phyloP scores from a whole-genome alignment of 805 yeast genomes.

The Candida mattraensis region DNA sequence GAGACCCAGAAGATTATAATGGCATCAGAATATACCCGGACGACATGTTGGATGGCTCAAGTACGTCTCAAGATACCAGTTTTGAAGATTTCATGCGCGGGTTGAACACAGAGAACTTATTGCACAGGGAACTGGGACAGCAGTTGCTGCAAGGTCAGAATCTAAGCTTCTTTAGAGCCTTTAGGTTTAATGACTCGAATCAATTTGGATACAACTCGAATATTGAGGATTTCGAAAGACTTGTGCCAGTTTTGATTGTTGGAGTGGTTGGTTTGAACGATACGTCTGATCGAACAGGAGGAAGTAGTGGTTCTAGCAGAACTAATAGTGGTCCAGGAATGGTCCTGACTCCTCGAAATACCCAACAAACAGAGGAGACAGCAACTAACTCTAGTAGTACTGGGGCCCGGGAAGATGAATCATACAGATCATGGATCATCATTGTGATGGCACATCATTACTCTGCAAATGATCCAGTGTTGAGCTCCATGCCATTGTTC shows the following conservation, averaged over 20 bases:
- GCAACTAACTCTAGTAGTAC: background rate
- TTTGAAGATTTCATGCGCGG: conserved; percentile 45
- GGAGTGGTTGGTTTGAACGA: conserved; percentile 33
- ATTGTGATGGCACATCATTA: conserved; percentile 60
- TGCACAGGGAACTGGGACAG: conserved; percentile 27
- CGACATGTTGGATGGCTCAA: conserved; percentile 8
- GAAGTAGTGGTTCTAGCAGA: background rate
- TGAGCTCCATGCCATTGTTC: conserved; percentile 40
- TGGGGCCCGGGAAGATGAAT: conserved; percentile 6
- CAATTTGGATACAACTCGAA: conserved; percentile 17
- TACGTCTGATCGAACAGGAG: conserved; percentile 1
- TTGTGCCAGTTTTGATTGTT: conserved; percentile 32
- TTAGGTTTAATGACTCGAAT: conserved; percentile 35
- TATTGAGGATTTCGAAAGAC: conserved; percentile 16
- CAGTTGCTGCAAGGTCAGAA: conserved; percentile 32
- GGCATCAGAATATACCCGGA: conserved; percentile 25
- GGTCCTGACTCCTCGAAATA: too few species aligned
- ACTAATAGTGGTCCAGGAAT: too few species aligned
- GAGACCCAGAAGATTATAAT: conserved; percentile 11
- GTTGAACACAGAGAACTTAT: conserved; percentile 21
- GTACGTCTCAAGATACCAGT: conserved; percentile 32
- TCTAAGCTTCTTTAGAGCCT: conserved; percentile 43
- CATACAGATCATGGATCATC: conserved; percentile 56
- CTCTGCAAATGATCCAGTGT: conserved; percentile 38
- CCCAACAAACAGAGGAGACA: background rate